Conservation (phyloP, 768 basidiomycete genomes). For the Leccinellum albellum region DNA sequence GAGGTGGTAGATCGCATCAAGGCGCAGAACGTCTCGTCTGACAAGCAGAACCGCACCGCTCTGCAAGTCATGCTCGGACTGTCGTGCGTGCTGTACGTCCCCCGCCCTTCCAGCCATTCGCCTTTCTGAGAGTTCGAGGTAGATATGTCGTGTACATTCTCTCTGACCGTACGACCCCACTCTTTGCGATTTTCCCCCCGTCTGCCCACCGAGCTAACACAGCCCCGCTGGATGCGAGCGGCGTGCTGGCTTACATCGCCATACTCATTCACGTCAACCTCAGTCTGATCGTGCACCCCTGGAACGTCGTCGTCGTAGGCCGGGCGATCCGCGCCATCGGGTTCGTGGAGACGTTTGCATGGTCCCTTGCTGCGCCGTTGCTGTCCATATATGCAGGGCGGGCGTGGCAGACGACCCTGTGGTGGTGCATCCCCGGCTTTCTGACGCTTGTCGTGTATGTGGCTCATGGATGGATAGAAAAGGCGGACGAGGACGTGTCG, state of each 20-base stretch:
- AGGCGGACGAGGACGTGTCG: conserved; percentile 44
- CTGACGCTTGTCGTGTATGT: conserved; percentile 45
- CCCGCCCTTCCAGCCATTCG: not conserved
- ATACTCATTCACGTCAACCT: conserved; percentile 52
- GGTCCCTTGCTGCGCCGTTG: conserved; percentile 47
- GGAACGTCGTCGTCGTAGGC: conserved; percentile 26
- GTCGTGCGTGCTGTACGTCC: conserved; percentile 47
- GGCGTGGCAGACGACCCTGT: conserved; percentile 50
- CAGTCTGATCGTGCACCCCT: conserved; percentile 39
- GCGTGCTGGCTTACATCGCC: conserved; percentile 45
- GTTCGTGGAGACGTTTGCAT: conserved; percentile 30
- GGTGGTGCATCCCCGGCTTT: conserved; percentile 48
- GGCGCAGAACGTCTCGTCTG: conserved; percentile 40
- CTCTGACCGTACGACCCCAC: conserved; percentile 44
- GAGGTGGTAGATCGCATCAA: conserved; percentile 50
- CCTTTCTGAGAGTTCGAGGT: conserved; percentile 7
- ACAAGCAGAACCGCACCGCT: conserved; percentile 37
- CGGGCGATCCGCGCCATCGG: conserved; percentile 30
- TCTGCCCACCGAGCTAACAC: conserved; percentile 8
- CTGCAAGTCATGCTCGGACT: conserved; percentile 41
- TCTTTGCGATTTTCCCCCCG: conserved; percentile 42
- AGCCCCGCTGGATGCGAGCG: conserved; percentile 42
- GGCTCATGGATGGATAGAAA: conserved; percentile 41
- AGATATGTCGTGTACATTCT: conserved; percentile 51
- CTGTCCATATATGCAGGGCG: conserved; percentile 45